Evolutionary conservation across 305 asterid genomes (phyloP), one percentile per base, ranked within the genome.

Genomic region (Ajuga reptans): DNA sequence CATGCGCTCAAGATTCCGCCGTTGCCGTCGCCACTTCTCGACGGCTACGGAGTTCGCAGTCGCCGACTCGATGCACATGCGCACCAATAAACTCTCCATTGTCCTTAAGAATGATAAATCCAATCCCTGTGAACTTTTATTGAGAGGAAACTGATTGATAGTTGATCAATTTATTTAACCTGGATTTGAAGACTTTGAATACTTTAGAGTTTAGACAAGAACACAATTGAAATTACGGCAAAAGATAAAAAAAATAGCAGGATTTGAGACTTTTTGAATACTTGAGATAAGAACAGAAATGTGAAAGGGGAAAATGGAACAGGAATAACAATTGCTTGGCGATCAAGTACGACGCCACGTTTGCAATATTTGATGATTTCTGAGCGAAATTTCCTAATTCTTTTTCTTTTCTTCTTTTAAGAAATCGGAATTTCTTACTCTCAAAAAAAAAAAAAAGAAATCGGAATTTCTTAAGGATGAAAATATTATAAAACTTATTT

Each of bases 1-100:
- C 90, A 87, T 76, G 53, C 87, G 85, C 72, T 84, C 96, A 59
- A 91, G 79, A 53, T 89, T 82, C 43, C 96, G 91, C 56, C 97
- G 87, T 81, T 89, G 97, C 81, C 91, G 80, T 87, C 96, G 85
- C 98, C 96, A 93, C 71, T 76, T 80, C 34, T 91, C 95, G 54
- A 93, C 83, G 55, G 95, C 87, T 64, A 12, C 83, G 69, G 72
- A 43, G 82, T 82, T 84, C 72, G 77, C 81, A 11, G 95, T 84
- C 24, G 99, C 99, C 46, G 90, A 84, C 57, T 76, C 86, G 75
- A 93, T 77, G 86, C 96, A 89, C 89, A 83, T 75, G 63, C 76
- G 81, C 69, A 89, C 89, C 85, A 90, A 73, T 58, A 53, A 59
- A 51, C 85, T 77, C 67, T 84, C 86, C 85, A 74, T 81, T 57